Evolutionary conservation across 2,329 filamentous ascomycete genomes (phyloP).

Genomic region (Microdochium nivale): DNA sequence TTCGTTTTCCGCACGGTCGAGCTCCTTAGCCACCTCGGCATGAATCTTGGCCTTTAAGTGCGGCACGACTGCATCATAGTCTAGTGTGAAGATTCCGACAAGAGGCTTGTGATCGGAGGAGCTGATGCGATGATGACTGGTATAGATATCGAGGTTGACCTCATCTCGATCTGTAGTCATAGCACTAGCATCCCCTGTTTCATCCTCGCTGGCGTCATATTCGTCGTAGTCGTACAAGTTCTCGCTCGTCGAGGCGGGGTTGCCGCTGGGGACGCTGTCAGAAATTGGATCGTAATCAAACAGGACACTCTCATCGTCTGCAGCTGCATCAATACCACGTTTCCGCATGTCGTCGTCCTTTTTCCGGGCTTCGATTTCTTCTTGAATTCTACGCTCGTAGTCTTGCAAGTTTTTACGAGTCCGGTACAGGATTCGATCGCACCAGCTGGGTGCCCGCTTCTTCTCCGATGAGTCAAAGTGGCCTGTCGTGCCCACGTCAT

Average conservation of each 20-base stretch:
- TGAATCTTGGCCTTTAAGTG: conserved; percentile 78
- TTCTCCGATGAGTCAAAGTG: conserved; percentile 96
- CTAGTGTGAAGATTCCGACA: conserved; percentile 71
- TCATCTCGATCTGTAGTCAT: conserved; percentile 49
- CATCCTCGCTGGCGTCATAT: conserved; percentile 38
- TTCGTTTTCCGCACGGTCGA: conserved; percentile 90
- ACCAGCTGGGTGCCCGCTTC: conserved; percentile 88
- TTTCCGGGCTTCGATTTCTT: conserved; percentile 58
- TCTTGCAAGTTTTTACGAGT: conserved; percentile 62
- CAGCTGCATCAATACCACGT: conserved; percentile 63
- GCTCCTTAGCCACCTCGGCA: conserved; percentile 75
- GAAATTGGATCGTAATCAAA: conserved; percentile 77
- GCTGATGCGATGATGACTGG: conserved; percentile 78
- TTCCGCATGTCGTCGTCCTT: conserved; percentile 81
- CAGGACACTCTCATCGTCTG: conserved; percentile 71
- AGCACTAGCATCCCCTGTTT: conserved; percentile 39
- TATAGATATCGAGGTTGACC: conserved; percentile 59
- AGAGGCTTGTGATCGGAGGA: conserved; percentile 96
- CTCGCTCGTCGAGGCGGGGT: conserved; percentile 26
- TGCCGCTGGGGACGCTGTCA: conserved; percentile 51
- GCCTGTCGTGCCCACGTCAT: conserved; percentile 87
- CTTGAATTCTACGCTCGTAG: conserved; percentile 51
- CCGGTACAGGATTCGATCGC: conserved; percentile 84
- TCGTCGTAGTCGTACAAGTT: conserved; percentile 52
- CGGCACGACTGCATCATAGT: conserved; percentile 79